A percentile compares a stretch with the other conserved stretches of the same genome.
These are phyloP conservation scores for Gossypium rotundifolium DNA, from an alignment of 345 rosid species.

Conservation along the genomic window DNA sequence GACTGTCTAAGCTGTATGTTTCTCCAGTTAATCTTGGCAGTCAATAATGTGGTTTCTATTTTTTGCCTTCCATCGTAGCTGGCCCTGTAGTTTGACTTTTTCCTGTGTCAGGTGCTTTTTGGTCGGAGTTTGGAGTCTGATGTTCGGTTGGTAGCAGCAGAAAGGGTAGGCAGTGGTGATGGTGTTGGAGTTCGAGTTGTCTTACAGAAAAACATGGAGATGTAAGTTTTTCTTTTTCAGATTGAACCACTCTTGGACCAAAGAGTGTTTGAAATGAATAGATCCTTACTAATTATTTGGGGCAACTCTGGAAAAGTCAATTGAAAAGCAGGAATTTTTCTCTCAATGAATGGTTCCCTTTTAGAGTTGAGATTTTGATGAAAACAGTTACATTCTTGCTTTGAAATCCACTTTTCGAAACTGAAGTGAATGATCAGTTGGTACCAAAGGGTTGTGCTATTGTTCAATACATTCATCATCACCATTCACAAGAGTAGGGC, in stretches of 20 bases:
- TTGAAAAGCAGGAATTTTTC: background rate
- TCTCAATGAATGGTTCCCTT: no score
- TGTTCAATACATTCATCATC: background rate
- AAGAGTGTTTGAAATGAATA: background rate
- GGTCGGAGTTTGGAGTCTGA: slow-evolving; percentile 22
- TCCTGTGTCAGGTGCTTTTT: slow-evolving; percentile 19
- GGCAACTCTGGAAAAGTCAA: background rate
- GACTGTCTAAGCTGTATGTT: background rate
- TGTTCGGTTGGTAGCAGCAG: slow-evolving; percentile 27
- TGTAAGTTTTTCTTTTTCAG: slow-evolving; percentile 6
- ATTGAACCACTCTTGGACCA: background rate
- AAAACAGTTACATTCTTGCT: background rate
- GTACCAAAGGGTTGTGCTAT: background rate
- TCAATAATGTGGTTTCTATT: background rate
- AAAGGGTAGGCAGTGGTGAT: slow-evolving; percentile 17
- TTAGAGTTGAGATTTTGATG: background rate
- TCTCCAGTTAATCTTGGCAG: background rate
- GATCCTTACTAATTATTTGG: background rate
- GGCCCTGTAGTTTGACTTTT: background rate
- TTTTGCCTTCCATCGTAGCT: background rate
- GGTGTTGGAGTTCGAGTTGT: slow-evolving; percentile 24
- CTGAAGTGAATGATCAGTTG: background rate
- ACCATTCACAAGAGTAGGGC: background rate
- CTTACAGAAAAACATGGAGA: slow-evolving; percentile 13
- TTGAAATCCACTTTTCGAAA: background rate